Evolutionary conservation across 495 filamentous ascomycete species (phyloP).

Genomic region (Hyaloscypha bicolor): DNA sequence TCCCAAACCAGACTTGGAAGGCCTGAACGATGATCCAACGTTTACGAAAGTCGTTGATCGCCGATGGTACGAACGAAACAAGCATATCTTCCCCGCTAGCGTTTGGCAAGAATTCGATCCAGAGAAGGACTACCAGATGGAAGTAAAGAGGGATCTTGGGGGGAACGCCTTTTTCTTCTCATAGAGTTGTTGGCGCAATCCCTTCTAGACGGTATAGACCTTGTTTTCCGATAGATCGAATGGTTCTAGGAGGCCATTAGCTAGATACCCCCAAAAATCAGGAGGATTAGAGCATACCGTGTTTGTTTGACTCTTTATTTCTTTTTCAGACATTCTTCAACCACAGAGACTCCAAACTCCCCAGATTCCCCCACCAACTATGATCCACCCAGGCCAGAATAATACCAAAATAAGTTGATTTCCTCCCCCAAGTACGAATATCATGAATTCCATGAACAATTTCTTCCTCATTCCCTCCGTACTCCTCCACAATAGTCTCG

Average conservation of each 20-base stretch:
- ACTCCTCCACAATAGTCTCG: conserved; percentile 14
- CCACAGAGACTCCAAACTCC: conserved; percentile 15
- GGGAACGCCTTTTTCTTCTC: conserved; percentile 96
- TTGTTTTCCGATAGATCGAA: background rate
- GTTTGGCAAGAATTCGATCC: conserved; percentile 96
- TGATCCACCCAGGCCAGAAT: conserved; percentile 32
- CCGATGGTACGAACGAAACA: conserved; percentile 95
- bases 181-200: conserved; percentile 16
- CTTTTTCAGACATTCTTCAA: conserved; percentile 4
- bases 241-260: conserved; percentile 5
- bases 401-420: conserved; percentile 23
- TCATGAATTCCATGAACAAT: conserved; percentile 25
- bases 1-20: conserved; percentile 62
- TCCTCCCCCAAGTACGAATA: conserved; percentile 29
- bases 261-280: conserved; percentile 5
- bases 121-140: conserved; percentile 78
- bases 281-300: background rate
- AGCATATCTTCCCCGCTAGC: conserved; percentile 96
- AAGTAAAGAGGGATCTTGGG: conserved; percentile 77
- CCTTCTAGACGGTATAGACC: background rate
- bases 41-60: conserved; percentile 95
- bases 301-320: background rate
- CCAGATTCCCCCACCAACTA: conserved; percentile 17
- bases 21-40: conserved; percentile 73
- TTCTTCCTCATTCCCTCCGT: conserved; percentile 24